Conservation (phyloP, 2,329 filamentous ascomycete genomes). For the Drechslerella dactyloides region DNA sequence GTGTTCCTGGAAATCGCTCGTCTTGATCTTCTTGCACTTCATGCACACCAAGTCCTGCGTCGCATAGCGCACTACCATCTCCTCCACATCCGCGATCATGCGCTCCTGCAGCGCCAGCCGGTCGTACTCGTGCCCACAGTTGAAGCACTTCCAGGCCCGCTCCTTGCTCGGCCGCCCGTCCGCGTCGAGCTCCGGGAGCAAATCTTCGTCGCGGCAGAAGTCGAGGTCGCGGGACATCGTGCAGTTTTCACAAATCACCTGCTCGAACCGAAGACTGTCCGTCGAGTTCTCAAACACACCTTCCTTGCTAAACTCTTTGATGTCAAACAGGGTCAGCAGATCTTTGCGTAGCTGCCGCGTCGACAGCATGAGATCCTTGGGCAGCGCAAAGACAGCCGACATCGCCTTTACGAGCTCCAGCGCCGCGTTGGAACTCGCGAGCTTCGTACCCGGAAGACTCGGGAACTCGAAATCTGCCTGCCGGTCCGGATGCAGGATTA, state of each 20-base stretch:
- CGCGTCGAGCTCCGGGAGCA: conserved; percentile 65
- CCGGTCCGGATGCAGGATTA: conserved; percentile 86
- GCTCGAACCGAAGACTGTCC: conserved; percentile 72
- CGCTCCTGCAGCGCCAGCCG: conserved; percentile 82
- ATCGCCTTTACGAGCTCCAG: conserved; percentile 90
- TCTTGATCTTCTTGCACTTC: conserved; percentile 72
- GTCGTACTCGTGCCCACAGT: conserved; percentile 76
- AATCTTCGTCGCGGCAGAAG: conserved; percentile 84
- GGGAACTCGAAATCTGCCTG: conserved; percentile 88
- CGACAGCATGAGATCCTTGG: conserved; percentile 88
- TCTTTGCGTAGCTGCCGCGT: conserved; percentile 88
- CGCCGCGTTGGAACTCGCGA: conserved; percentile 70
- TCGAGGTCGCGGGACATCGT: conserved; percentile 88
- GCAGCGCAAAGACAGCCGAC: conserved; percentile 88
- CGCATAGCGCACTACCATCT: conserved; percentile 77
- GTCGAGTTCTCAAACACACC: conserved; percentile 88
- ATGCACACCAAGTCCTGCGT: conserved; percentile 87
- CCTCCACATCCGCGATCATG: conserved; percentile 77
- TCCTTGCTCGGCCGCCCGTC: conserved; percentile 55
- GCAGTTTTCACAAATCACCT: conserved; percentile 87
- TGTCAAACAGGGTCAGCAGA: conserved; percentile 84
- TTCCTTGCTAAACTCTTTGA: conserved; percentile 88
- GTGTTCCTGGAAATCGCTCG: conserved; percentile 96
- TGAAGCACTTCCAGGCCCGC: conserved; percentile 72
- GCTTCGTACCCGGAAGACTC: conserved; percentile 73